Evolutionary conservation across 176 grass and related monocot genomes (phyloP).

Genomic region (Aegilops umbellulata): DNA sequence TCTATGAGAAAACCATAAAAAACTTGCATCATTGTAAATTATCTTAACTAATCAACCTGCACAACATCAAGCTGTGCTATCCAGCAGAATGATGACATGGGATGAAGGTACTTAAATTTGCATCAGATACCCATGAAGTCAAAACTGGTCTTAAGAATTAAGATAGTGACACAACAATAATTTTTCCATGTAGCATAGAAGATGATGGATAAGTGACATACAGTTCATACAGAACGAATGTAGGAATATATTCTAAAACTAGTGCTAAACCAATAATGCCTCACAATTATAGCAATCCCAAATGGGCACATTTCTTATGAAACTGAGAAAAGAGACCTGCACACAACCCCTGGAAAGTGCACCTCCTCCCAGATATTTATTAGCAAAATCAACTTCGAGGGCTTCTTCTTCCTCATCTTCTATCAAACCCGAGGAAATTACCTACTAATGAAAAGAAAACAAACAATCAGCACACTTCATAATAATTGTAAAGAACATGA

Average conservation of each 20-base stretch:
- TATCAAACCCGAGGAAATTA: slow-evolving; percentile 72
- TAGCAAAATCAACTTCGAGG: slow-evolving; percentile 91
- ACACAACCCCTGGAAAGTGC: slow-evolving; percentile 86
- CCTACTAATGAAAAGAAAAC: slow-evolving; percentile 68
- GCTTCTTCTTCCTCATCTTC: slow-evolving; percentile 87
- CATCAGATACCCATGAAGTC: background rate
- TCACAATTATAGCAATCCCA: background rate
- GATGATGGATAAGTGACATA: background rate
- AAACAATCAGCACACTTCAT: slow-evolving; percentile 26
- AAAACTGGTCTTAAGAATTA: background rate
- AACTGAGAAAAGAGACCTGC: slow-evolving; percentile 85
- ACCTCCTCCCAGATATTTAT: slow-evolving; percentile 93
- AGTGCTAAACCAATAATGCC: background rate
- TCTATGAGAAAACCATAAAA: background rate
- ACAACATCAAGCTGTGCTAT: background rate
- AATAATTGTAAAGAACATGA: background rate
- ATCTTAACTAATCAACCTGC: background rate
- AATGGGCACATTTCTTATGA: too few relatives aligned
- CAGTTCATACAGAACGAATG: background rate
- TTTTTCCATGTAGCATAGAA: slow-evolving; percentile 1
- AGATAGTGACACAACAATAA: background rate
- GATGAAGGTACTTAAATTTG: background rate
- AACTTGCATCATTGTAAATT: background rate
- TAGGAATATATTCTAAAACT: background rate
- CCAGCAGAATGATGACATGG: background rate